These are phyloP conservation scores for Juglanconis oblonga DNA, from an alignment of 2,329 filamentous ascomycete genomes.

Conservation along the genomic window DNA sequence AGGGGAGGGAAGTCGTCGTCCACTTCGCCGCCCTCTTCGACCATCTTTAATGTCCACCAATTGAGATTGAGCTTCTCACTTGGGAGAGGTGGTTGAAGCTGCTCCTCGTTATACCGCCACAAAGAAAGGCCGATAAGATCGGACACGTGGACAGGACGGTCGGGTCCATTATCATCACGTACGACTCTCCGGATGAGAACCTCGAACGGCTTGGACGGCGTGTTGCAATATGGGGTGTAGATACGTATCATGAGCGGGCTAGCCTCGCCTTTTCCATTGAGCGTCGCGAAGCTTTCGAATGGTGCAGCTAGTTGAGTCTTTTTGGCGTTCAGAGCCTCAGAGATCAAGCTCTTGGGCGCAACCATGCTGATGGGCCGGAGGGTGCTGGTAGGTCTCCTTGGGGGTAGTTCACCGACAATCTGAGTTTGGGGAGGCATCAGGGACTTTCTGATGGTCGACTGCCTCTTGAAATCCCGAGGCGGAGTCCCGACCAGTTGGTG, in stretches of 20 bases:
- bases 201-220: slow-evolving; percentile 64
- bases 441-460: slow-evolving; percentile 63
- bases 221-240: slow-evolving; percentile 69
- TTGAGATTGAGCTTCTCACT: slow-evolving; percentile 72
- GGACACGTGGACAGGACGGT: slow-evolving; percentile 66
- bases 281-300: slow-evolving; percentile 72
- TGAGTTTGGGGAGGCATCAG: slow-evolving; percentile 54
- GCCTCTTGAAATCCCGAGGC: slow-evolving; percentile 56
- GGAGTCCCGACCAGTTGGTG: slow-evolving; percentile 62
- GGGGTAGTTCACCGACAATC: slow-evolving; percentile 64
- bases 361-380: slow-evolving; percentile 64
- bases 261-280: slow-evolving; percentile 75
- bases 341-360: slow-evolving; percentile 68
- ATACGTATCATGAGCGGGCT: slow-evolving; percentile 75
- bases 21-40: slow-evolving; percentile 79
- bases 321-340: slow-evolving; percentile 70
- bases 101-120: slow-evolving; percentile 76
- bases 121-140: slow-evolving; percentile 80
- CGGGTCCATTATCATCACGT: slow-evolving; percentile 62
- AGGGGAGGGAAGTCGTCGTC: slow-evolving; percentile 82
- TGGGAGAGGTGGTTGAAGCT: slow-evolving; percentile 64
- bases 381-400: slow-evolving; percentile 65
- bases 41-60: slow-evolving; percentile 79
- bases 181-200: slow-evolving; percentile 68
- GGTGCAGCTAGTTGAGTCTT: slow-evolving; percentile 67